phyloP scores from a whole-genome alignment of 371 early-diverging fungal genomes.

The Mortierella sp. region DNA sequence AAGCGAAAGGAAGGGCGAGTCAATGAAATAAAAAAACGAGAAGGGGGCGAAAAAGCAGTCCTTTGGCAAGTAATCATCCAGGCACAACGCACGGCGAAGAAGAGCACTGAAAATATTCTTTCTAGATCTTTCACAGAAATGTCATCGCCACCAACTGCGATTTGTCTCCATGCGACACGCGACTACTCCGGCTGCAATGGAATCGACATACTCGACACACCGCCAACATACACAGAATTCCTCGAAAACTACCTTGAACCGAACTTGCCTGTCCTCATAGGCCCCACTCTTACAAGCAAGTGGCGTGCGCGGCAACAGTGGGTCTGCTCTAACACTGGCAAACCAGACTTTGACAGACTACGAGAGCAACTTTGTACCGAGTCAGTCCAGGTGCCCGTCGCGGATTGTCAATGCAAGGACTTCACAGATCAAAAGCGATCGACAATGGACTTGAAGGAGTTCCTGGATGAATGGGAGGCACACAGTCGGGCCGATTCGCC shows the following conservation, averaged over 20 bases:
- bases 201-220: constrained; percentile 62
- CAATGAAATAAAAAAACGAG: constrained; percentile 1
- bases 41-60: constrained; percentile 11
- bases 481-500: constrained; percentile 20
- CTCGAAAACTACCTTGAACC: constrained; percentile 65
- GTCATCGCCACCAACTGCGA: constrained; percentile 19
- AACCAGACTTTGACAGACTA: constrained; percentile 26
- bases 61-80: neutral
- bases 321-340: constrained; percentile 59
- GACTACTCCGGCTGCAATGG: constrained; percentile 31
- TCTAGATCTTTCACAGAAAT: constrained; percentile 40
- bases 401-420: constrained; percentile 68
- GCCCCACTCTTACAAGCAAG: constrained; percentile 63
- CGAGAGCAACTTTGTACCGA: constrained; percentile 51
- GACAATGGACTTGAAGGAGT: constrained; percentile 68
- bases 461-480: constrained; percentile 65
- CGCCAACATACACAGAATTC: constrained; percentile 68
- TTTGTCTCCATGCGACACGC: constrained; percentile 35
- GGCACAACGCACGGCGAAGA: neutral
- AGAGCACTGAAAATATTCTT: neutral
- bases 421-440: constrained; percentile 75
- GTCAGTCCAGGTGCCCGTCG: constrained; percentile 66
- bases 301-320: constrained; percentile 78
- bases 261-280: constrained; percentile 75
- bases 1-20: neutral